Evolutionary conservation across 768 basidiomycete species (phyloP), one percentile per base, ranked within the genome.

Genomic region (Agrocybe pediades): DNA sequence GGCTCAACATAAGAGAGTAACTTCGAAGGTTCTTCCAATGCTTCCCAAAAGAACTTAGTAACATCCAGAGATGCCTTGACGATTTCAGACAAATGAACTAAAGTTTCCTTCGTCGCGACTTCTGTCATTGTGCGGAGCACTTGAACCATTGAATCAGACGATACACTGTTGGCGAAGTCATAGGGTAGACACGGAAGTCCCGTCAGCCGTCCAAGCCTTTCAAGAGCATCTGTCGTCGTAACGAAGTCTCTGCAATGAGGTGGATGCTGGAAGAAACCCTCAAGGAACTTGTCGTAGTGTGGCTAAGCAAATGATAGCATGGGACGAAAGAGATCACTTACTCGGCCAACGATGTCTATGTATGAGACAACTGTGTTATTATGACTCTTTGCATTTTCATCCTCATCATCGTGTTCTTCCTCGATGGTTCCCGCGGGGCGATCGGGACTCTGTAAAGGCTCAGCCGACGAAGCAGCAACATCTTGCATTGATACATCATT

Each of bases 221-320:
- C 74, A 36, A 98, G 78, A 44, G 92, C 85, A 62, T 95, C 83
- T 4, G 86, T 78, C 55, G 81, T 77, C 43, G 80, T 73, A 55
- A 97, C 84, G 67, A 98, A 98, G 61, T 98, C 96, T 59, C 85
- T 85, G 75, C 91, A 91, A 68, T 98, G 92, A 20, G 86, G 84
- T 1, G 85, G 79, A 65, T 96, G 95, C 62, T 95, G 94, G 74
- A 98, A 95, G 39, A 98, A 79, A 6, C 97, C 95, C 68, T 95
- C 93, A 49, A 95, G 79, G 70, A 97, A 95, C 92, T 95, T 46
- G n/a, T 55, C 27, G 41, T 41, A 46, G 41, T 51, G 46, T 29
- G 45, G n/a, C 17, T 46, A 5, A 51, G 27, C 5, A 57, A 20
- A 48, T 39, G 51, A 1, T 20, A 23, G 13, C 41, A n/a, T 5